Evolutionary conservation across 805 yeast genomes (phyloP).

Genomic region (Priceomyces melissophilus): DNA sequence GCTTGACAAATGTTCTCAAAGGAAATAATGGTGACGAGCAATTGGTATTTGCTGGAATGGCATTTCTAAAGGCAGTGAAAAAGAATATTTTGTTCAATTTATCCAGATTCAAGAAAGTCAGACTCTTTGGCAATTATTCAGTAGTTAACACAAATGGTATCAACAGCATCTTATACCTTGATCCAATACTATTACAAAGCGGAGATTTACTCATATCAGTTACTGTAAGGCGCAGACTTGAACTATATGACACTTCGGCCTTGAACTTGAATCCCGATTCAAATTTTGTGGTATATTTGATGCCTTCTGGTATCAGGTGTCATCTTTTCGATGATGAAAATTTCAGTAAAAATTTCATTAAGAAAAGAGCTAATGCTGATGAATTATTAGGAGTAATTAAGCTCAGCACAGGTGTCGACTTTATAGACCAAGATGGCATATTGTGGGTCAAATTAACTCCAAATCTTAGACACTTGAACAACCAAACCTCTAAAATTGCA

Average conservation of each 20-base stretch:
- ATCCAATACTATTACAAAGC: constrained; percentile 34
- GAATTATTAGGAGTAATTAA: constrained; percentile 29
- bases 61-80: constrained; percentile 39
- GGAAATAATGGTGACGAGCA: constrained; percentile 11
- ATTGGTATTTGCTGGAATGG: constrained; percentile 31
- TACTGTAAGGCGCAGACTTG: constrained; percentile 19
- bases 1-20: constrained; percentile 30
- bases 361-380: constrained; percentile 18
- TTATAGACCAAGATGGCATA: constrained; percentile 17
- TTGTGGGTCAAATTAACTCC: constrained; percentile 71
- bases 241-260: constrained; percentile 18
- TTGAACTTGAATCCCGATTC: constrained; percentile 8
- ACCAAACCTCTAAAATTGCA: constrained; percentile 61
- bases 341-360: constrained; percentile 16
- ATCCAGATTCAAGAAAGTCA: constrained; percentile 20
- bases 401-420: constrained; percentile 33
- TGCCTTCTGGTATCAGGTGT: constrained; percentile 43
- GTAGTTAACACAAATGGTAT: constrained; percentile 13
- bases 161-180: constrained; percentile 25
- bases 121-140: constrained; percentile 38
- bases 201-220: constrained; percentile 38
- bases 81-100: constrained; percentile 33
- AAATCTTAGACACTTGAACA: constrained; percentile 63
- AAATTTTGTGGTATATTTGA: constrained; percentile 34
- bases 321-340: constrained; percentile 33